These are phyloP conservation scores for Heterobasidion occidentale DNA, from an alignment of 1,284 basidiomycete species.

Conservation along the genomic window DNA sequence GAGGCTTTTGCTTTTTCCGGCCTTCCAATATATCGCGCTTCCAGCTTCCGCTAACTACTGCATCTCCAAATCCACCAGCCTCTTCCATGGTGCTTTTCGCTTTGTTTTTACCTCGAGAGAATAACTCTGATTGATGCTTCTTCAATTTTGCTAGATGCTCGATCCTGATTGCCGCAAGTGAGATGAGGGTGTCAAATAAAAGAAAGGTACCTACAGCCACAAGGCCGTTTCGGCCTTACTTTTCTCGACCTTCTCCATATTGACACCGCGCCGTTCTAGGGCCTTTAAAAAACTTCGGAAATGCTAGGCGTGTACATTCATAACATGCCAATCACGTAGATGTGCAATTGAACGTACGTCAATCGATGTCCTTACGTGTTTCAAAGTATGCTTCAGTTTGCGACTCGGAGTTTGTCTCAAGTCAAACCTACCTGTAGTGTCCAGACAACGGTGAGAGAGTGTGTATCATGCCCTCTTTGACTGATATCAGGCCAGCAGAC, in stretches of 20 bases:
- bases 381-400: conserved; percentile 5
- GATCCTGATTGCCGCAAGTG: conserved; percentile 23
- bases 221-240: conserved; percentile 52
- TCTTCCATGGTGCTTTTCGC: conserved; percentile 6
- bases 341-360: conserved; percentile 24
- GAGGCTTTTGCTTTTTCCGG: conserved; percentile 6
- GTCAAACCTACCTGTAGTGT: conserved; percentile 44
- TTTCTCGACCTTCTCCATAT: conserved; percentile 54
- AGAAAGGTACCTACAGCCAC: conserved; percentile 35
- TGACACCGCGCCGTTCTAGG: conserved; percentile 49
- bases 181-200: neutral
- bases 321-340: neutral
- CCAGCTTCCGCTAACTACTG: conserved; percentile 2
- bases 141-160: conserved; percentile 38
- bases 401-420: conserved; percentile 8
- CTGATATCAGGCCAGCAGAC: conserved; percentile 61
- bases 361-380: conserved; percentile 36
- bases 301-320: conserved; percentile 31
- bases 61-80: neutral
- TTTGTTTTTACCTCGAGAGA: conserved; percentile 23
- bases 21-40: conserved; percentile 15
- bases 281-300: conserved; percentile 56
- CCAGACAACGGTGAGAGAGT: conserved; percentile 62
- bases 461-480: conserved; percentile 58
- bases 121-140: conserved; percentile 26